Conservation (phyloP, 805 yeast species). For the Yamadazyma ubonensis region DNA sequence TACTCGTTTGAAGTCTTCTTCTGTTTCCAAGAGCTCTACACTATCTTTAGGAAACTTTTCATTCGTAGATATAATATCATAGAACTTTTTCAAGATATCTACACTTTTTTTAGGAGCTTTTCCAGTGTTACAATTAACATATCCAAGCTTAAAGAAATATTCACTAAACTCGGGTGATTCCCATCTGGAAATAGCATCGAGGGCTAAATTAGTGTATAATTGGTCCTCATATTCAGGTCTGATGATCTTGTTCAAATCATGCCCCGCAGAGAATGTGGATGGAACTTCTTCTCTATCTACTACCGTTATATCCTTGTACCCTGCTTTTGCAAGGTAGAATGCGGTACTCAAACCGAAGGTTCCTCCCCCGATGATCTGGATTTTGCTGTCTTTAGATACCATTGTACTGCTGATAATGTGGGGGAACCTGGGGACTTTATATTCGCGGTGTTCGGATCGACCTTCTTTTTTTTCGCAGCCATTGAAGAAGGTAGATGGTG, state of each 20-base stretch:
- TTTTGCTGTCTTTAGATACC: conserved; percentile 14
- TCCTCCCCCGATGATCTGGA: conserved; percentile 54
- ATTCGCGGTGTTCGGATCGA: conserved; percentile 4
- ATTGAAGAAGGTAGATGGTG: background rate
- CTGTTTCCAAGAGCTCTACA: conserved; percentile 22
- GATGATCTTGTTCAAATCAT: conserved; percentile 50
- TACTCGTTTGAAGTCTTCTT: conserved; percentile 25
- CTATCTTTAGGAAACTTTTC: conserved; percentile 21
- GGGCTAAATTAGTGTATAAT: conserved; percentile 40
- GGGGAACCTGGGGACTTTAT: conserved; percentile 1
- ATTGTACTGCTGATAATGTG: background rate
- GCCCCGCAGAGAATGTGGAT: conserved; percentile 46
- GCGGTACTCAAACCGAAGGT: conserved; percentile 54
- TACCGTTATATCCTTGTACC: conserved; percentile 36
- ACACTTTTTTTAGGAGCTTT: conserved; percentile 27
- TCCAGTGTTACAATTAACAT: conserved; percentile 42
- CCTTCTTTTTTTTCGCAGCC: conserved; percentile 9
- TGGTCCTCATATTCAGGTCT: conserved; percentile 47
- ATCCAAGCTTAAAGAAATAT: conserved; percentile 19
- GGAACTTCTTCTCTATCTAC: conserved; percentile 39
- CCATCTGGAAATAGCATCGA: conserved; percentile 47
- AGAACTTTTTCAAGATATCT: conserved; percentile 36
- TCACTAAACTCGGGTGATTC: conserved; percentile 29
- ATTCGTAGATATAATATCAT: conserved; percentile 32
- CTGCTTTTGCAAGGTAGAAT: conserved; percentile 36